A percentile compares a stretch with the other conserved stretches of the same genome.
phyloP scores from a whole-genome alignment of 192 early-diverging fungal genomes.

The Thoreauomyces humboldtii region DNA sequence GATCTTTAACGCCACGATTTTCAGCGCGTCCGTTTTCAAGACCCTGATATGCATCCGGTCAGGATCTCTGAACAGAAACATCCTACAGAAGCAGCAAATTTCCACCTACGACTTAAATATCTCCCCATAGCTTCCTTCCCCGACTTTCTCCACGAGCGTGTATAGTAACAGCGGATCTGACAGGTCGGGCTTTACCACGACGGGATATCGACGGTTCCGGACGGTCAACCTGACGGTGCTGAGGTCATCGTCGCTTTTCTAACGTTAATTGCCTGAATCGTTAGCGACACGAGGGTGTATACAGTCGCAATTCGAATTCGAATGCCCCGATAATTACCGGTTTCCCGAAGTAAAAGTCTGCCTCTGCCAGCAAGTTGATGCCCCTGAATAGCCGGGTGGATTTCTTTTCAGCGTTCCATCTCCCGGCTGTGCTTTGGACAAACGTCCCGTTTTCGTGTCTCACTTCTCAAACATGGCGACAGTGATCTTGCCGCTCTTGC shows the following conservation, averaged over 20 bases:
- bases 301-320: too few species aligned
- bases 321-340: too few species aligned
- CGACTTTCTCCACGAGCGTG: conserved; percentile 32
- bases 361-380: conserved; percentile 24
- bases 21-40: conserved; percentile 5
- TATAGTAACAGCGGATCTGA: conserved; percentile 27
- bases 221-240: conserved; percentile 15
- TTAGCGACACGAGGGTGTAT: too few species aligned
- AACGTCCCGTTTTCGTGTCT: too few species aligned
- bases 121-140: conserved; percentile 36
- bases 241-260: conserved; percentile 17
- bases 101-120: conserved; percentile 30
- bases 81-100: background rate
- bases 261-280: too few species aligned
- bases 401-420: background rate
- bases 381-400: conserved; percentile 5
- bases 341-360: conserved; percentile 27
- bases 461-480: conserved; percentile 25
- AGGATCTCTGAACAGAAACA: background rate
- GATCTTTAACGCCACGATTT: conserved; percentile 34
- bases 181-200: conserved; percentile 14
- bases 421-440: too few species aligned
- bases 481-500: conserved; percentile 18
- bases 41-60: too few species aligned
- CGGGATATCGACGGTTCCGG: conserved; percentile 11